Conservation (phyloP, 1,284 basidiomycete genomes). For the Ceratobasidium papillatum region DNA sequence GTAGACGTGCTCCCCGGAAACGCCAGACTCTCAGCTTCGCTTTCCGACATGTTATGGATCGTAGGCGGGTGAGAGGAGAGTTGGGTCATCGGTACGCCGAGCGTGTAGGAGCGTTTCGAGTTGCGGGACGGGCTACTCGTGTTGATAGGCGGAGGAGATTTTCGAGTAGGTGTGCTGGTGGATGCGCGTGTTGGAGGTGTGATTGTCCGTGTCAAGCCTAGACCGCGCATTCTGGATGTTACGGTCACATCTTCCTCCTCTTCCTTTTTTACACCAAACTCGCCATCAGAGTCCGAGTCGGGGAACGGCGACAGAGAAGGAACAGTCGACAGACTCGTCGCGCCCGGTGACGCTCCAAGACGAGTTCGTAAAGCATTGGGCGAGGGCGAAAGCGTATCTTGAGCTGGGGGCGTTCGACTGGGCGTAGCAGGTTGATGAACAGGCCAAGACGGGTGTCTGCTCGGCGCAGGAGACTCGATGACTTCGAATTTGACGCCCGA, state of each 20-base stretch:
- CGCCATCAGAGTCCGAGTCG: conserved; percentile 34
- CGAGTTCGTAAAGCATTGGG: conserved; percentile 20
- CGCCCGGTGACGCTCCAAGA: conserved; percentile 17
- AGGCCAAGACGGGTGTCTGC: neutral
- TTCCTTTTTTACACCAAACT: conserved; percentile 10
- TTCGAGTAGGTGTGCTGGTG: conserved; percentile 5
- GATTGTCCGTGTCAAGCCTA: neutral
- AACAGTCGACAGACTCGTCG: conserved; percentile 17
- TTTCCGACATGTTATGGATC: neutral
- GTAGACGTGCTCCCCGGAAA: conserved; percentile 34
- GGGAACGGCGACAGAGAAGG: conserved; percentile 37
- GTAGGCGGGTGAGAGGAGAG: neutral
- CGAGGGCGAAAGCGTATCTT: neutral
- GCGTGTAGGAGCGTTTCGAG: conserved; percentile 4
- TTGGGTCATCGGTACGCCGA: conserved; percentile 38
- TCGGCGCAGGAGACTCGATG: neutral
- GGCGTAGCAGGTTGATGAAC: neutral
- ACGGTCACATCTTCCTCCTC: conserved; percentile 29
- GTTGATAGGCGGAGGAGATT: conserved; percentile 10
- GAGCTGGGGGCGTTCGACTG: neutral
- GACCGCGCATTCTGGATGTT: neutral
- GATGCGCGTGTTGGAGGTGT: neutral
- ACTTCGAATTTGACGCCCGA: conserved; percentile 13
- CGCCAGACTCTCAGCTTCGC: conserved; percentile 30
- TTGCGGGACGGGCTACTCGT: conserved; percentile 20